phyloP scores from a whole-genome alignment of 1,284 basidiomycete genomes.

The Ustilago loliicola region DNA sequence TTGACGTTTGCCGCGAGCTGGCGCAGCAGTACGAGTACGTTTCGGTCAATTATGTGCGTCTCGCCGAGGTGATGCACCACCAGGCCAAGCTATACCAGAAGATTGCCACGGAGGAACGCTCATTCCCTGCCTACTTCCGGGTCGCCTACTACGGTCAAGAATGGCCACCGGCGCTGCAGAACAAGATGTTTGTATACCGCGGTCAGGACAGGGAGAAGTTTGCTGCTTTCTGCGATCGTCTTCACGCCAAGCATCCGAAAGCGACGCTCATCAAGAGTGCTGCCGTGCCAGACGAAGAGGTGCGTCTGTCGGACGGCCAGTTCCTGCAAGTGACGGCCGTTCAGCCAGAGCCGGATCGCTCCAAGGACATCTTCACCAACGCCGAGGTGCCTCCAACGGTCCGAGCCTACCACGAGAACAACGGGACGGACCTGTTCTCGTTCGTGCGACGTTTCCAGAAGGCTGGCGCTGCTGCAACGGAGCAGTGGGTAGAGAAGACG shows the following conservation, averaged over 20 bases:
- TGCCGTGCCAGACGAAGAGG: slow-evolving; percentile 79
- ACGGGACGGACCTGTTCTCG: slow-evolving; percentile 73
- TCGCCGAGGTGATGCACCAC: slow-evolving; percentile 64
- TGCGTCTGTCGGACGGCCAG: slow-evolving; percentile 51
- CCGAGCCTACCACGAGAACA: slow-evolving; percentile 87
- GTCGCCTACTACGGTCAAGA: slow-evolving; percentile 88
- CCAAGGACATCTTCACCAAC: slow-evolving; percentile 84
- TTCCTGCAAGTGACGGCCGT: slow-evolving; percentile 83
- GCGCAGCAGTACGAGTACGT: slow-evolving; percentile 64
- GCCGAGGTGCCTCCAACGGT: slow-evolving; percentile 85
- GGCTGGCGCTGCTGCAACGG: slow-evolving; percentile 45
- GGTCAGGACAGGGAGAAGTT: slow-evolving; percentile 92
- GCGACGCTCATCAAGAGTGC: slow-evolving; percentile 83
- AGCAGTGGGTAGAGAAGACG: slow-evolving; percentile 83
- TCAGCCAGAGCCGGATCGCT: slow-evolving; percentile 84
- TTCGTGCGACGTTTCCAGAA: slow-evolving; percentile 74
- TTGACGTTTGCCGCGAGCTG: slow-evolving; percentile 88
- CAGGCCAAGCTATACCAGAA: slow-evolving; percentile 65
- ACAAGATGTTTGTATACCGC: slow-evolving; percentile 88
- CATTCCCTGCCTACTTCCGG: slow-evolving; percentile 79
- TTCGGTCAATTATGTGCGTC: slow-evolving; percentile 73
- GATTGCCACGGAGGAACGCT: slow-evolving; percentile 61
- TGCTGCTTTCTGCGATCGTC: slow-evolving; percentile 82
- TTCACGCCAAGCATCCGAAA: slow-evolving; percentile 91
- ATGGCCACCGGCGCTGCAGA: slow-evolving; percentile 84